Percentiles rank a stretch among this genome's conserved stretches.
Conservation (phyloP, 169 alveolate species). For the Theileria orientalis region DNA sequence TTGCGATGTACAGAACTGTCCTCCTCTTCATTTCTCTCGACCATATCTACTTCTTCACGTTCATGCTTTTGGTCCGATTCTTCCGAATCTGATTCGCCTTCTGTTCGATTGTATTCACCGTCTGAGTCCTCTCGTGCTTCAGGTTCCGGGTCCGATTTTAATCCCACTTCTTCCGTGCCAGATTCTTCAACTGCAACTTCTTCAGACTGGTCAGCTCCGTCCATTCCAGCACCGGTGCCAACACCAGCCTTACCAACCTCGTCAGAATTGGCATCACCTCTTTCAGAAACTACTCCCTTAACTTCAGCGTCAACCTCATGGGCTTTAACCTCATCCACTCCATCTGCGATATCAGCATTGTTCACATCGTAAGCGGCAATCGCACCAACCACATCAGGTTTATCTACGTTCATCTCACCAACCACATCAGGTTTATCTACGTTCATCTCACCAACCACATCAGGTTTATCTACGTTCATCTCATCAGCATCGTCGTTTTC, state of each 20-base stretch:
- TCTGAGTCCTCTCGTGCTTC: not conserved
- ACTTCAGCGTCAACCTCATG: not conserved
- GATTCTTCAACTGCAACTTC: not conserved
- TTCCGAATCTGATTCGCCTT: constrained; percentile 35
- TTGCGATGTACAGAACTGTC: no score
- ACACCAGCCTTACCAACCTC: constrained; percentile 1
- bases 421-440: not conserved
- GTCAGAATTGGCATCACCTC: not conserved
- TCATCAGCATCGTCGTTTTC: not conserved
- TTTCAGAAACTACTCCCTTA: not conserved
- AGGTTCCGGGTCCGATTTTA: not conserved
- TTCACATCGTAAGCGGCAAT: not conserved
- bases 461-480: not conserved
- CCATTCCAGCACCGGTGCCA: not conserved
- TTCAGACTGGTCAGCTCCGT: not conserved
- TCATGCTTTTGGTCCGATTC: constrained; percentile 28
- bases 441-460: not conserved
- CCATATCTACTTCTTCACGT: constrained; percentile 14
- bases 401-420: not conserved
- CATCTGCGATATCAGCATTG: not conserved
- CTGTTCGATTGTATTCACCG: constrained; percentile 30
- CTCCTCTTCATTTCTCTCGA: no score
- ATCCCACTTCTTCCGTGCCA: not conserved
- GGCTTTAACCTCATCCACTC: not conserved
- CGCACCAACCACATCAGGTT: not conserved